A percentile compares a stretch with the other conserved stretches of the same genome.
These are phyloP conservation scores for Saccharomycodes ludwigii DNA, from an alignment of 805 yeast species.

Conservation along the genomic window DNA sequence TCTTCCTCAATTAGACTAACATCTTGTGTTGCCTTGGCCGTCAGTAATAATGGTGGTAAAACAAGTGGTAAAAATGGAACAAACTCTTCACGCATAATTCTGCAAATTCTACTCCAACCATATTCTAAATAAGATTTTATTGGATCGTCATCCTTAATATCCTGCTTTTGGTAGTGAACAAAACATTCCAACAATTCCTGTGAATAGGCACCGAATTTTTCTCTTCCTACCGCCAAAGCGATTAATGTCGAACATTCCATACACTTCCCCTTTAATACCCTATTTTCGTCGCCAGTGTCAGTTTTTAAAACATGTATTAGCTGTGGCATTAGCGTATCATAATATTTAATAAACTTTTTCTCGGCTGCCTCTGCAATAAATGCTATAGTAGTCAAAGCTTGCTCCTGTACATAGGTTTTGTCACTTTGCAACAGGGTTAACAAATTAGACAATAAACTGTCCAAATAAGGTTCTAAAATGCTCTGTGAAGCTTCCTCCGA, in stretches of 20 bases:
- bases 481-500: conserved; percentile 85
- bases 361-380: conserved; percentile 96
- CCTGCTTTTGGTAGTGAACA: conserved; percentile 53
- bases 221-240: conserved; percentile 90
- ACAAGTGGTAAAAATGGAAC: conserved; percentile 74
- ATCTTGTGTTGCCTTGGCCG: conserved; percentile 86
- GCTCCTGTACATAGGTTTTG: conserved; percentile 91
- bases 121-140: conserved; percentile 78
- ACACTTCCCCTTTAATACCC: conserved; percentile 79
- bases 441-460: conserved; percentile 60
- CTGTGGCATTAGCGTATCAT: conserved; percentile 88
- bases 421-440: conserved; percentile 71
- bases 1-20: conserved; percentile 79
- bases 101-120: conserved; percentile 93
- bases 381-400: conserved; percentile 91
- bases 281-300: conserved; percentile 67
- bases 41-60: conserved; percentile 74
- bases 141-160: conserved; percentile 51
- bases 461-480: conserved; percentile 84
- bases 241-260: conserved; percentile 92
- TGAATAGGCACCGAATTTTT: conserved; percentile 61
- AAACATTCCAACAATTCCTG: conserved; percentile 62
- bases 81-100: conserved; percentile 74
- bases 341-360: conserved; percentile 75
- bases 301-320: conserved; percentile 66